phyloP scores from a whole-genome alignment of 306 rosid species.

The Echinosophora koreensis region DNA sequence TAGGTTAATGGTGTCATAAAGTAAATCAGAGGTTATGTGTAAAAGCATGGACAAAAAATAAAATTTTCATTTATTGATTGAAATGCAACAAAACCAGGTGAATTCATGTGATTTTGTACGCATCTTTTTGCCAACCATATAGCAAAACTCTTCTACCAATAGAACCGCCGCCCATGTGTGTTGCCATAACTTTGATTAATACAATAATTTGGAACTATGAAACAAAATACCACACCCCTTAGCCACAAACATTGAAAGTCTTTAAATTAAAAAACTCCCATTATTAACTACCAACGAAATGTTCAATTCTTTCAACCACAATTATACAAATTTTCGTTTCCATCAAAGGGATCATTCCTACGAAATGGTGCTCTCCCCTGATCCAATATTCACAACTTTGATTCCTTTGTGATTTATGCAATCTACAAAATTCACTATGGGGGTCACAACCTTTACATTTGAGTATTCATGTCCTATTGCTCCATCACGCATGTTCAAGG shows the following conservation, averaged over 20 bases:
- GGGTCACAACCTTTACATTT: conserved; percentile 53
- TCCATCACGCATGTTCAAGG: conserved; percentile 71
- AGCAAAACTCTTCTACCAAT: conserved; percentile 6
- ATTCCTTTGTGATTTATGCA: conserved; percentile 5
- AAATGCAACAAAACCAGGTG: too few species aligned
- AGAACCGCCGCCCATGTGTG: conserved; percentile 68
- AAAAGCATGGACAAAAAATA: too few species aligned
- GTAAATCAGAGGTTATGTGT: not conserved
- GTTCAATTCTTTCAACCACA: not conserved
- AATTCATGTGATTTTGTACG: too few species aligned
- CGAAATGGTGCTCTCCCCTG: conserved; percentile 37
- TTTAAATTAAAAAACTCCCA: conserved; percentile 28
- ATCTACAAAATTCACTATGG: conserved; percentile 51
- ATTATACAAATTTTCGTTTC: conserved; percentile 12
- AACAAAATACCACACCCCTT: conserved; percentile 37
- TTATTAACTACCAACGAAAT: conserved; percentile 40
- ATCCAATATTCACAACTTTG: conserved; percentile 42
- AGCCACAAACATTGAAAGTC: conserved; percentile 56
- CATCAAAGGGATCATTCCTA: conserved; percentile 31
- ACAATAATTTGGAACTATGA: conserved; percentile 40
- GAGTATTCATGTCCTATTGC: conserved; percentile 64
- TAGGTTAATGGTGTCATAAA: not conserved
- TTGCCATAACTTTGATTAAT: conserved; percentile 32
- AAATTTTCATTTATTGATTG: too few species aligned
- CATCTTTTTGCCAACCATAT: too few species aligned